phyloP scores from a whole-genome alignment of 2,329 filamentous ascomycete species.

The Lachnellula occidentalis region DNA sequence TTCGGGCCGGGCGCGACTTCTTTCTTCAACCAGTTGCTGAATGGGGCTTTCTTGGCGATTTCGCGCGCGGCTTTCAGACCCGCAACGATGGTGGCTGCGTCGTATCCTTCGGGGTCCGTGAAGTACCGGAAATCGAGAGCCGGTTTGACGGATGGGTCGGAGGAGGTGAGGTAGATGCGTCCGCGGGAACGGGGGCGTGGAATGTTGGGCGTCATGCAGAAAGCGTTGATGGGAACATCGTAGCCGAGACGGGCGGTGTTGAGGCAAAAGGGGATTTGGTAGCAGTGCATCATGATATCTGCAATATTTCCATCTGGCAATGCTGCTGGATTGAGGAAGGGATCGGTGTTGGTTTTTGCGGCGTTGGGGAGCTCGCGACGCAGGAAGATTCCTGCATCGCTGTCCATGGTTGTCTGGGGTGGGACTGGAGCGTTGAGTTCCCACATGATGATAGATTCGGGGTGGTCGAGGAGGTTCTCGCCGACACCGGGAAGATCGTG shows the following conservation, averaged over 20 bases:
- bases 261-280: conserved; percentile 86
- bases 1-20: conserved; percentile 35
- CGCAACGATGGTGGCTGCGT: conserved; percentile 42
- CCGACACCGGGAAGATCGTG: conserved; percentile 32
- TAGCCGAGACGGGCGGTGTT: conserved; percentile 81
- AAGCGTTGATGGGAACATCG: conserved; percentile 42
- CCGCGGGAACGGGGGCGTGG: conserved; percentile 58
- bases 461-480: conserved; percentile 34
- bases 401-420: conserved; percentile 46
- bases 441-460: conserved; percentile 44
- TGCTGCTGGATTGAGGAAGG: conserved; percentile 30
- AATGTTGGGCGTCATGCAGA: conserved; percentile 50
- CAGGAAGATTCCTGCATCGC: conserved; percentile 55
- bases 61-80: conserved; percentile 32
- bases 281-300: conserved; percentile 95
- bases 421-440: conserved; percentile 37
- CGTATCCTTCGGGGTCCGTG: conserved; percentile 50
- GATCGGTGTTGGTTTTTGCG: conserved; percentile 42
- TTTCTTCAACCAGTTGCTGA: conserved; percentile 37
- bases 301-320: conserved; percentile 66
- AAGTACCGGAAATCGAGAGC: conserved; percentile 53
- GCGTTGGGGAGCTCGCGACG: conserved; percentile 70
- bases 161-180: conserved; percentile 48
- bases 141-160: conserved; percentile 37
- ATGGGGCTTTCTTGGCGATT: conserved; percentile 34